A percentile compares a stretch with the other conserved stretches of the same genome.
Evolutionary conservation across 768 basidiomycete genomes (phyloP).

Genomic region (Boletus tomentosulus): DNA sequence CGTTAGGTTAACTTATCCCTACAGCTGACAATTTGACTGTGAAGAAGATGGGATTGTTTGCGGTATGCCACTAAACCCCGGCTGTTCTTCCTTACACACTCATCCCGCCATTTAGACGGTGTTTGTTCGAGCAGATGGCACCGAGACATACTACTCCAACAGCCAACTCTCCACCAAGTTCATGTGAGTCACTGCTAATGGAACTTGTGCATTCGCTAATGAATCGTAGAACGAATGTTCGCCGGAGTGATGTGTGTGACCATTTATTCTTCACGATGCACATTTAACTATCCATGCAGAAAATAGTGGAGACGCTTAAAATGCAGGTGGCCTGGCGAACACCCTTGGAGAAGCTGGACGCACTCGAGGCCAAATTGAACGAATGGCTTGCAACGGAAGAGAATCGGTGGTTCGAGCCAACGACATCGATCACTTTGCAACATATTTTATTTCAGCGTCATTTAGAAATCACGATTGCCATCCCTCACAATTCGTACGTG

Average conservation of each 20-base stretch:
- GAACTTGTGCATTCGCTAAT: background rate
- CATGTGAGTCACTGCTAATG: conserved; percentile 44
- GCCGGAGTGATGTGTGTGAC: conserved; percentile 58
- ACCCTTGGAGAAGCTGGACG: conserved; percentile 66
- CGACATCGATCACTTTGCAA: conserved; percentile 59
- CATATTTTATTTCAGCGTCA: conserved; percentile 63
- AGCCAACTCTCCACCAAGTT: conserved; percentile 72
- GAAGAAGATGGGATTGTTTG: conserved; percentile 78
- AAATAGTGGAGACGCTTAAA: conserved; percentile 63
- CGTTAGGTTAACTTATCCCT: conserved; percentile 4
- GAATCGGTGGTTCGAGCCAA: conserved; percentile 73
- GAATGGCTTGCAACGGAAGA: conserved; percentile 77
- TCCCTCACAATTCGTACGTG: conserved; percentile 48
- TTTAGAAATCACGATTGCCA: conserved; percentile 64
- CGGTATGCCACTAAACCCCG: conserved; percentile 36
- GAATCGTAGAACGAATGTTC: conserved; percentile 57
- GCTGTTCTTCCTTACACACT: background rate
- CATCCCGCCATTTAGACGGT: conserved; percentile 43
- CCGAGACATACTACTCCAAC: conserved; percentile 80
- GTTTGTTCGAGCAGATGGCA: conserved; percentile 68
- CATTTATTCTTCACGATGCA: background rate
- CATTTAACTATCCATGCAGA: conserved; percentile 34
- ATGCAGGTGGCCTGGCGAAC: conserved; percentile 78
- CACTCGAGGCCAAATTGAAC: conserved; percentile 61
- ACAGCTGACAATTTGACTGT: conserved; percentile 67